phyloP scores from a whole-genome alignment of 345 rosid species.

The Melaleuca alternifolia region DNA sequence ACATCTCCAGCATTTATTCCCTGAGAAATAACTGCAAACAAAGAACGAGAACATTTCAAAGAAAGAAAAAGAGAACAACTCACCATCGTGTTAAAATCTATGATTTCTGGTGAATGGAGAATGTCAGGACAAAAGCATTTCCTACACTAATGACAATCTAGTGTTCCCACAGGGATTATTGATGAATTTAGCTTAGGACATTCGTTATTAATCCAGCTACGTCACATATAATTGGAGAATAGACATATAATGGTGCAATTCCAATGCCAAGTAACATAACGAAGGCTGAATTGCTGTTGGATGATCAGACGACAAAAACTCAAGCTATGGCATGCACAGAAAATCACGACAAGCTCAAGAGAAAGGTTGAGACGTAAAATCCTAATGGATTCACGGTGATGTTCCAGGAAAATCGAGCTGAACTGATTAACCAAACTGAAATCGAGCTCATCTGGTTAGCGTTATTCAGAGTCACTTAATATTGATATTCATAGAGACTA shows the following conservation, averaged over 20 bases:
- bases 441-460: neutral
- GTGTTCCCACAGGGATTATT: neutral
- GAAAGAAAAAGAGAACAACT: neutral
- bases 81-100: neutral
- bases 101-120: neutral
- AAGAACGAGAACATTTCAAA: neutral
- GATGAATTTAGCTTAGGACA: neutral
- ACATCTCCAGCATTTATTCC: conserved; percentile 95
- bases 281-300: neutral
- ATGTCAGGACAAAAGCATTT: neutral
- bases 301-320: neutral
- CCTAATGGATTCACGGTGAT: neutral
- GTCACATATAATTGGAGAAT: neutral
- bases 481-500: neutral
- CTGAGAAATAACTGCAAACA: conserved; percentile 47
- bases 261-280: too few relatives aligned
- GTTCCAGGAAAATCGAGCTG: neutral
- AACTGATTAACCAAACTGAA: too few relatives aligned
- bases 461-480: neutral
- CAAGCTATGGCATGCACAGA: neutral
- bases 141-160: neutral
- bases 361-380: neutral
- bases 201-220: neutral
- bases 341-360: neutral
- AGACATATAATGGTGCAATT: neutral